Evolutionary conservation across 108 stramenopile species (phyloP), one percentile per base, ranked within the genome.

Genomic region (Nitzschia sp.): DNA sequence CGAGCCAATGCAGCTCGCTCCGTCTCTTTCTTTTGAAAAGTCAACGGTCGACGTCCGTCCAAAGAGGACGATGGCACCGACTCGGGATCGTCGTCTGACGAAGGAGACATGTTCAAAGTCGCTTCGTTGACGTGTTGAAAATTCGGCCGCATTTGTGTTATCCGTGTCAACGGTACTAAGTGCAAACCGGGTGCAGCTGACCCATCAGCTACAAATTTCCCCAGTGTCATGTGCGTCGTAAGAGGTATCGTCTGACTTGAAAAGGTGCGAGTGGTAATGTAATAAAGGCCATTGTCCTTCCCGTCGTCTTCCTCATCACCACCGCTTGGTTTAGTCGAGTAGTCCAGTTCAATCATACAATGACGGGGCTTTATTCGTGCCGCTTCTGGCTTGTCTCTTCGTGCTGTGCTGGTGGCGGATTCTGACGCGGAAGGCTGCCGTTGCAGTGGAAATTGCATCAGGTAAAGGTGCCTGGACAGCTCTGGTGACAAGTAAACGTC

Each of bases 11-110:
- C 85, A 9, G 91, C 83, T 55, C 90, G 72, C 65, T 96, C 95
- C 1, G 80, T 77, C 78, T 97, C 94, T 75, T 91, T 95, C 72
- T 84, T 89, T 74, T 92, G 87, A 61, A 93, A 93, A 47, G 80
- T 62, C 59, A 88, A 47, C 18, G 90, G 83, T 64, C 87, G 85
- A 11, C 62, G 61, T 8, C 17, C 49, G 21, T 51, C 49, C 21
- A 21, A 23, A 32, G 58, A 59, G 8, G 58, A 59, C 21, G 58
- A 59, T 36, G 8, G 46, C 6, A 51, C 9, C 28, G 70, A 58
- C 19, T 69, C 74, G 0, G 70, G 57, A 24, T 67, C 82, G 17
- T 81, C 79, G 21, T 79, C 76, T 15, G 70, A 68, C 2, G 80
- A 76, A n/a, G 75, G 71, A 9, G 77, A 82, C 26, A 74, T 76